Evolutionary conservation across 805 yeast genomes (phyloP).

Genomic region (Brettanomyces bruxellensis): DNA sequence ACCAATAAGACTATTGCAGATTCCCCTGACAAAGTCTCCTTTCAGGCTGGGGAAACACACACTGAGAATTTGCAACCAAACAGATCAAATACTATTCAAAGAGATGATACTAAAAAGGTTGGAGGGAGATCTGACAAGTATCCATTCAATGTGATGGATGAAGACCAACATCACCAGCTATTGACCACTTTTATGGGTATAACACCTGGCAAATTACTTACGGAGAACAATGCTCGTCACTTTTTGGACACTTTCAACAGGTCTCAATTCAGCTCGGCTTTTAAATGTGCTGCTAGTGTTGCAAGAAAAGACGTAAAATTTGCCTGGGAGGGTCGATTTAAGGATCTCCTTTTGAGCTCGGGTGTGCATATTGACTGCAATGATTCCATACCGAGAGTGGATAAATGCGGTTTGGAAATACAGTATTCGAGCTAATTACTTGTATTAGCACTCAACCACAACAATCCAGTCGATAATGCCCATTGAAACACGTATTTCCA

Average conservation of each 20-base stretch:
- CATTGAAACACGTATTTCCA: too few relatives aligned
- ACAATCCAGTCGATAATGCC: too few relatives aligned
- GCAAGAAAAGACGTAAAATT: conserved; percentile 52
- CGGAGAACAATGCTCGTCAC: conserved; percentile 13
- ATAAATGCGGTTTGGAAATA: conserved; percentile 49
- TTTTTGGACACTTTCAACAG: conserved; percentile 32
- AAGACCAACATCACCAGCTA: conserved; percentile 13
- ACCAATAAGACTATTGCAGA: background rate
- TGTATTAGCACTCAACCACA: too few relatives aligned
- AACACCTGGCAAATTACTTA: conserved; percentile 11
- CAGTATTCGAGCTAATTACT: conserved; percentile 45
- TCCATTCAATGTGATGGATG: conserved; percentile 13
- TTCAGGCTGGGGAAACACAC: too few relatives aligned
- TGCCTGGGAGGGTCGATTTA: conserved; percentile 82
- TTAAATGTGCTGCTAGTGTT: conserved; percentile 65
- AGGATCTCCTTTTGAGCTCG: conserved; percentile 69
- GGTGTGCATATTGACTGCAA: conserved; percentile 49
- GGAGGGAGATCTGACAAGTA: background rate
- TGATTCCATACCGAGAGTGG: conserved; percentile 35
- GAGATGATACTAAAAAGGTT: background rate
- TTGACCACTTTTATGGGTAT: conserved; percentile 16
- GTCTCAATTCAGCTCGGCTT: conserved; percentile 56
- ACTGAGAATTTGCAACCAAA: background rate
- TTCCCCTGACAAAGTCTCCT: background rate
- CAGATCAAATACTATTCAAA: background rate